Percentiles rank a stretch among this genome's conserved stretches.
Conservation (phyloP, 208 protist species). For the Trypanosoma brucei region DNA sequence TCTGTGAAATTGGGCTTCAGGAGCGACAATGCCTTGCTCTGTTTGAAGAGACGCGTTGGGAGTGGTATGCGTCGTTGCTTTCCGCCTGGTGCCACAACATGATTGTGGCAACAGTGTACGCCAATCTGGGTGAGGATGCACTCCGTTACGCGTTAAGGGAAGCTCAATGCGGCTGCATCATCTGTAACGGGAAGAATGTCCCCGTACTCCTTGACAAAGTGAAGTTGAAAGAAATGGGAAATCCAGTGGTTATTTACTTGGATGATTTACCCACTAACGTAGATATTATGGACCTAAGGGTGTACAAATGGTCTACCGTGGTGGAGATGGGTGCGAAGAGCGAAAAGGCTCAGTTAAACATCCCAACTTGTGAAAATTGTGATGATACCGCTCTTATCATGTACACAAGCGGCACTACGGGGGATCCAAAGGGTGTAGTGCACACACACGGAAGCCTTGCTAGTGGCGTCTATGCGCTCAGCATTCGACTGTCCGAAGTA, state of each 20-base stretch:
- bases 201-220: slow-evolving; percentile 47
- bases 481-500: slow-evolving; percentile 38
- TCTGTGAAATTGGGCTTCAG: slow-evolving; percentile 51
- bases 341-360: slow-evolving; percentile 11
- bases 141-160: slow-evolving; percentile 72
- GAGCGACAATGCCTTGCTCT: slow-evolving; percentile 47
- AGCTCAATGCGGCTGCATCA: slow-evolving; percentile 54
- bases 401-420: slow-evolving; percentile 91
- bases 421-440: slow-evolving; percentile 86
- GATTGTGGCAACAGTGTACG: slow-evolving; percentile 75
- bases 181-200: slow-evolving; percentile 65
- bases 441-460: slow-evolving; percentile 78
- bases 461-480: slow-evolving; percentile 42
- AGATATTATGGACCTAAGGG: slow-evolving; percentile 26
- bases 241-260: slow-evolving; percentile 56
- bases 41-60: slow-evolving; percentile 83
- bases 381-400: slow-evolving; percentile 76
- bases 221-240: slow-evolving; percentile 14
- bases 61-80: slow-evolving; percentile 73
- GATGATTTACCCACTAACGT: slow-evolving; percentile 40
- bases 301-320: slow-evolving; percentile 54
- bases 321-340: slow-evolving; percentile 41
- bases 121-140: slow-evolving; percentile 80
- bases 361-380: slow-evolving; percentile 30
- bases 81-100: slow-evolving; percentile 57